Evolutionary conservation across 2,329 filamentous ascomycete genomes (phyloP).

Genomic region (Monosporascus sp.): DNA sequence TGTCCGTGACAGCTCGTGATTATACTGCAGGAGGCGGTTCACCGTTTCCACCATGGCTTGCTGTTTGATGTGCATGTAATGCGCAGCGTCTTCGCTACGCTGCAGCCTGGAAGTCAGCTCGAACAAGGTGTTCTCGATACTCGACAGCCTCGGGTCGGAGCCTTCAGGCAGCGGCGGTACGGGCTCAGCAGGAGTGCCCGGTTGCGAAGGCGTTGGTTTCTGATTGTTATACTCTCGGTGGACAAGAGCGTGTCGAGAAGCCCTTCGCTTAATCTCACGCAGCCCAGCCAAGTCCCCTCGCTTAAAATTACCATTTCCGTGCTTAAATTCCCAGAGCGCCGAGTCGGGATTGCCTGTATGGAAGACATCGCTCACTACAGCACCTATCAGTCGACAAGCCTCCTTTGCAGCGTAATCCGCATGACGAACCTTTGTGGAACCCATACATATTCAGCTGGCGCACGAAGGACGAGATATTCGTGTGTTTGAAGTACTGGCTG

Average conservation of each 20-base stretch:
- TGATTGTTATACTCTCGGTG: slow-evolving; percentile 83
- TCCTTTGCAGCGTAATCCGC: not conserved
- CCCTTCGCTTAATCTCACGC: slow-evolving; percentile 90
- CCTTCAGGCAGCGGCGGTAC: slow-evolving; percentile 68
- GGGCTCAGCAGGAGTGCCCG: slow-evolving; percentile 78
- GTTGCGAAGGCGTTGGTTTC: slow-evolving; percentile 70
- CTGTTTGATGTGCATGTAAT: slow-evolving; percentile 74
- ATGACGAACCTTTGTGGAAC: slow-evolving; percentile 82
- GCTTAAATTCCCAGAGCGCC: slow-evolving; percentile 97
- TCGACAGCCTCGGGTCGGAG: slow-evolving; percentile 67
- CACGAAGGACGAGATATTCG: slow-evolving; percentile 97
- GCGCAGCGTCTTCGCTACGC: slow-evolving; percentile 77
- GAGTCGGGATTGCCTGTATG: slow-evolving; percentile 91
- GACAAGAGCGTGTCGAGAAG: slow-evolving; percentile 87
- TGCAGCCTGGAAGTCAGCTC: slow-evolving; percentile 72
- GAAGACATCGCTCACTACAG: slow-evolving; percentile 90
- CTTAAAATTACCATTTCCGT: slow-evolving; percentile 96
- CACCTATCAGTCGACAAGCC: slow-evolving; percentile 15
- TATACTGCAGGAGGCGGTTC: slow-evolving; percentile 66
- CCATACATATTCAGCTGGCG: slow-evolving; percentile 99
- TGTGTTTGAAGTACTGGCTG: slow-evolving; percentile 99
- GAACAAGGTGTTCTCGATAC: slow-evolving; percentile 76
- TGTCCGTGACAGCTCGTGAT: slow-evolving; percentile 74
- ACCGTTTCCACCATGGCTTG: slow-evolving; percentile 79
- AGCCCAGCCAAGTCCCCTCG: slow-evolving; percentile 86